phyloP scores from a whole-genome alignment of 169 alveolate genomes.

The Eimeria sp. region DNA sequence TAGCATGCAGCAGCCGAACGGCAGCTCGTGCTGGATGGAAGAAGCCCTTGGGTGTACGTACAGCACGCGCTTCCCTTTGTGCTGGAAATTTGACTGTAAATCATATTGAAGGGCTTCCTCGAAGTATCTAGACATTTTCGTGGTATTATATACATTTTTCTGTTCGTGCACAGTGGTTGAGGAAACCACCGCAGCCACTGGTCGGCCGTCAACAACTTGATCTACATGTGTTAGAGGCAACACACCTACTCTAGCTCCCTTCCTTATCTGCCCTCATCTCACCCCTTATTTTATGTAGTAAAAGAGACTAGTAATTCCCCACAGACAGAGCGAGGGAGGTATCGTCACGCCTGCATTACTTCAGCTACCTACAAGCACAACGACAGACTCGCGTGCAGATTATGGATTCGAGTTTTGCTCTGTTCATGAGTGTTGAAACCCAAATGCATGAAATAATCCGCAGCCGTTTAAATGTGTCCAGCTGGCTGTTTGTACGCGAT shows the following conservation, averaged over 20 bases:
- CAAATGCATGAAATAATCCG: background rate
- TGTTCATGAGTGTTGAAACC: background rate
- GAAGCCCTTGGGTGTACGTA: slow-evolving; percentile 38
- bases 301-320: background rate
- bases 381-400: background rate
- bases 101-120: background rate
- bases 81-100: background rate
- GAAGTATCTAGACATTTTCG: background rate
- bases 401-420: background rate
- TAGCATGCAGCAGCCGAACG: slow-evolving; percentile 28
- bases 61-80: background rate
- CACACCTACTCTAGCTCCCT: background rate
- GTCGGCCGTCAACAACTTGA: background rate
- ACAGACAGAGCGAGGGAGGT: background rate
- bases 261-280: background rate
- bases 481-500: background rate
- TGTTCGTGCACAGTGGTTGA: background rate
- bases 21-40: slow-evolving; percentile 5
- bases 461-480: background rate
- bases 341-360: background rate
- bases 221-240: background rate
- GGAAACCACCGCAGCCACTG: background rate
- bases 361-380: background rate
- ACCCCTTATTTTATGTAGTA: background rate
- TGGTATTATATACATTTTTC: background rate